Base-by-base conservation (phyloP, 106 monocot genomes). In the Vanilla planifolia region DNA sequence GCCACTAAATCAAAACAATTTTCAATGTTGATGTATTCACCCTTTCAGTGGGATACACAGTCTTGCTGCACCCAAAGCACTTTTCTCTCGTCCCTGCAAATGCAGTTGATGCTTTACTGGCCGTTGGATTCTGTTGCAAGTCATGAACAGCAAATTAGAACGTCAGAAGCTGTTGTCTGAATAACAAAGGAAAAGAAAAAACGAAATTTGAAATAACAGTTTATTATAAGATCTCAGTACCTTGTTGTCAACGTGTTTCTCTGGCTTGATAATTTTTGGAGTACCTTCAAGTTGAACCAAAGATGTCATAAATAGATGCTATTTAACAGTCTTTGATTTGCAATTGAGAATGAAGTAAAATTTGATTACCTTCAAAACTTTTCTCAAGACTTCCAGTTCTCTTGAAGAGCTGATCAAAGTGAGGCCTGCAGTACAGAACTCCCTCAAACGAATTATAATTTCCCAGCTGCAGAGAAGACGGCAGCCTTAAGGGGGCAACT, bases 361-460 rank as follows among this genome's bases (percentile, higher is more conserved):
- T 37, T 37, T 37, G 37, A 37, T 37, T 37, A 92, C 92, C 86
- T 68, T 92, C 92, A 65, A 92, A 92, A 69, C 92, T 92, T 67
- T 92, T 92, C 67, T 87, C 76, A 17, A 92, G 64, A 44, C 92
- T 92, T 30, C 92, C 92, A 28, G 92, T 92, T 79, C 61, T 80
- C 61, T 92, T 87, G 83, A 92, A 87, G 46, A 84, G 73, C 51
- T 92, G 92, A 63, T 92, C 92, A 65, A 80, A 92, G 55, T 92
- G 92, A 67, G 92, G 92, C 59, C 92, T 83, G 75, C 87, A 87
- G 73, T 92, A 92, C 5, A 92, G 68, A 55, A 92, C 92, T 37
- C 92, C 92, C 47, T 92, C 92, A 33, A 92, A 92, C 15, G 92
- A 92, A 48, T 92, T 92, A 51, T 73, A 92, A 53, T 87, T 92